Conservation (phyloP, 306 rosid genomes). For the Geum urbanum region DNA sequence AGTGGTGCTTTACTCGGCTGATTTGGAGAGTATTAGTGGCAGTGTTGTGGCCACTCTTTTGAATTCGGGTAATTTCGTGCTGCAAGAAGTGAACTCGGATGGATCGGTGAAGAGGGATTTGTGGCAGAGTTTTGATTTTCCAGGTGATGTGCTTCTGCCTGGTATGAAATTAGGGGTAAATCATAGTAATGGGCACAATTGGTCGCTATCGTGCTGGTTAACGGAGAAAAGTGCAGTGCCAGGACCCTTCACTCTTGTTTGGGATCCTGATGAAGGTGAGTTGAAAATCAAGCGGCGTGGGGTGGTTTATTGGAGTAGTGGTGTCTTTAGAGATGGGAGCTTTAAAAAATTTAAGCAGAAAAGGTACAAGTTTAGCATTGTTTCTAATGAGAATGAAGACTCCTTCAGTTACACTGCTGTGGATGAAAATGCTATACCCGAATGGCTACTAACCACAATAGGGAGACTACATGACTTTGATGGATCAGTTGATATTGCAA, state of each 20-base stretch:
- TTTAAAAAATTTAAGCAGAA: neutral
- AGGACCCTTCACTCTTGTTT: neutral
- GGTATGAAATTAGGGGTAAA: conserved; percentile 12
- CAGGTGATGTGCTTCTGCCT: neutral
- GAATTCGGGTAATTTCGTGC: conserved; percentile 8
- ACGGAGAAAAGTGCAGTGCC: neutral
- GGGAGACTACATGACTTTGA: neutral
- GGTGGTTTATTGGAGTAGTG: conserved; percentile 6
- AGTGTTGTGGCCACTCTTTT: neutral
- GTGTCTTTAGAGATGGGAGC: neutral
- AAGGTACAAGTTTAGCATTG: neutral
- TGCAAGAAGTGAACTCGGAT: neutral
- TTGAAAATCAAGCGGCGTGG: neutral
- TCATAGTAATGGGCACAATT: neutral
- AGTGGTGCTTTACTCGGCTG: neutral
- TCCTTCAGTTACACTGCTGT: neutral
- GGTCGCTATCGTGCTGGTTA: neutral
- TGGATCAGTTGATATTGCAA: neutral
- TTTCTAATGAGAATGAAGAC: conserved; percentile 7
- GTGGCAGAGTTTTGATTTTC: conserved; percentile 11
- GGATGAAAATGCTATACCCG: neutral
- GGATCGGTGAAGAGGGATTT: neutral
- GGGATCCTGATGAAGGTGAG: neutral
- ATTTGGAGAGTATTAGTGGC: too few relatives aligned
- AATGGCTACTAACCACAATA: neutral